These are phyloP conservation scores for Combretum micranthum DNA, from an alignment of 345 rosid genomes.

Conservation along the genomic window DNA sequence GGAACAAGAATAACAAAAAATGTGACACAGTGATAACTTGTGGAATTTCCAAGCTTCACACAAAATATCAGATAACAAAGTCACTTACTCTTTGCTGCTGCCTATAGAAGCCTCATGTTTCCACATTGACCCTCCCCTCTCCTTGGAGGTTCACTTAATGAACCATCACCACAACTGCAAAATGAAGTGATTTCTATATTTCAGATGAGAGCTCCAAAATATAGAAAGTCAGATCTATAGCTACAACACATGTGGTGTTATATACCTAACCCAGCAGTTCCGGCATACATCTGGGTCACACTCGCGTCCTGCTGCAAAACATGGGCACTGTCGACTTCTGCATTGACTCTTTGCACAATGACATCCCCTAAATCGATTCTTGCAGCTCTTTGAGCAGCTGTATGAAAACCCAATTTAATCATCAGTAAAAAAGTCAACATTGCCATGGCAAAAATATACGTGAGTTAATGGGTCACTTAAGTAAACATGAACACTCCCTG, in stretches of 20 bases:
- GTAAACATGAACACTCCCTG: too few species aligned
- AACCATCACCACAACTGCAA: slow-evolving; percentile 74
- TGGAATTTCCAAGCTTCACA: neutral
- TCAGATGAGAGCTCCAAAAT: too few species aligned
- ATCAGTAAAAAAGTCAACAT: neutral
- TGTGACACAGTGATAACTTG: slow-evolving; percentile 4
- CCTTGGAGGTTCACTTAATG: slow-evolving; percentile 60
- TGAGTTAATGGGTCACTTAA: too few species aligned
- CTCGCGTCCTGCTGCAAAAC: slow-evolving; percentile 99
- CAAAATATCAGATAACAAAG: too few species aligned
- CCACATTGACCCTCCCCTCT: slow-evolving; percentile 73
- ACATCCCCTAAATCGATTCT: slow-evolving; percentile 96
- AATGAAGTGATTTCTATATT: neutral
- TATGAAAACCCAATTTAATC: slow-evolving; percentile 13
- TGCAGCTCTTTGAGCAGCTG: slow-evolving; percentile 96
- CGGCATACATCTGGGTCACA: slow-evolving; percentile 99
- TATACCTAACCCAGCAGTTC: slow-evolving; percentile 75
- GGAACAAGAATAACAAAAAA: slow-evolving; percentile 13
- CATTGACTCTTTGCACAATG: slow-evolving; percentile 99
- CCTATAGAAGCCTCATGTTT: slow-evolving; percentile 78
- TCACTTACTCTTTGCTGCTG: slow-evolving; percentile 67
- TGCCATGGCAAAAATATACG: too few species aligned
- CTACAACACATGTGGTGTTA: neutral
- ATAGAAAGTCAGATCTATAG: too few species aligned
- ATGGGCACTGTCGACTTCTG: slow-evolving; percentile 97